phyloP scores from a whole-genome alignment of 257 asterid genomes.

The Nicotiana undulata region DNA sequence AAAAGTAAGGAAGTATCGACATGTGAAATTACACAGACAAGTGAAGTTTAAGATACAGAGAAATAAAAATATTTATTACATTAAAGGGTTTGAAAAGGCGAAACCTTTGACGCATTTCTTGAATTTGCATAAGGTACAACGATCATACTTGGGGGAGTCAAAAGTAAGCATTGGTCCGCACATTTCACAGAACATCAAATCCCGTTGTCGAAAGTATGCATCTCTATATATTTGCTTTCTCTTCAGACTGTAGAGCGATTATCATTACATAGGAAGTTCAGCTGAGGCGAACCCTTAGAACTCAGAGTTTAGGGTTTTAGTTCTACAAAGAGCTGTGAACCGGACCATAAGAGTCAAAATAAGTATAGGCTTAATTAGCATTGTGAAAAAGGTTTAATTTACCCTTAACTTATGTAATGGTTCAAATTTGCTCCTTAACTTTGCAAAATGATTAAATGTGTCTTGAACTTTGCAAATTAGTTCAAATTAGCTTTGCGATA shows the following conservation, averaged over 20 bases:
- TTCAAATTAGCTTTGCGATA: no score
- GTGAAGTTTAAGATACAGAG: background rate
- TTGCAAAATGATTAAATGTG: no score
- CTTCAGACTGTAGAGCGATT: background rate
- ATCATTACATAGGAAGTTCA: background rate
- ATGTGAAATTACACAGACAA: background rate
- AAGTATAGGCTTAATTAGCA: no score
- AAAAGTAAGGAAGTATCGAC: background rate
- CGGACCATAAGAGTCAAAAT: no score
- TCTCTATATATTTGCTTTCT: background rate
- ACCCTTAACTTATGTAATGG: no score
- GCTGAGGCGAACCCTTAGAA: background rate
- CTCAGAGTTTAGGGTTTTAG: background rate
- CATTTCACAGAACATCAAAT: conserved; percentile 72
- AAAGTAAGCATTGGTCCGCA: conserved; percentile 63
- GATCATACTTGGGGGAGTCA: conserved; percentile 27
- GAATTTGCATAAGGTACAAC: conserved; percentile 51
- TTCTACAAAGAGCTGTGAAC: no score
- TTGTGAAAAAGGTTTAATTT: no score
- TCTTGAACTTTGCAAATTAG: no score
- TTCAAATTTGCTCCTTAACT: no score
- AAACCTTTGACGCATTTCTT: conserved; percentile 48
- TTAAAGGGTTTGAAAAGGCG: background rate
- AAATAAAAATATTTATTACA: background rate
- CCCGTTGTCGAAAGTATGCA: conserved; percentile 60